Percentiles rank a stretch among this genome's conserved stretches.
Evolutionary conservation across 2,329 filamentous ascomycete species (phyloP).

Genomic region (Rachicladosporium sp.): DNA sequence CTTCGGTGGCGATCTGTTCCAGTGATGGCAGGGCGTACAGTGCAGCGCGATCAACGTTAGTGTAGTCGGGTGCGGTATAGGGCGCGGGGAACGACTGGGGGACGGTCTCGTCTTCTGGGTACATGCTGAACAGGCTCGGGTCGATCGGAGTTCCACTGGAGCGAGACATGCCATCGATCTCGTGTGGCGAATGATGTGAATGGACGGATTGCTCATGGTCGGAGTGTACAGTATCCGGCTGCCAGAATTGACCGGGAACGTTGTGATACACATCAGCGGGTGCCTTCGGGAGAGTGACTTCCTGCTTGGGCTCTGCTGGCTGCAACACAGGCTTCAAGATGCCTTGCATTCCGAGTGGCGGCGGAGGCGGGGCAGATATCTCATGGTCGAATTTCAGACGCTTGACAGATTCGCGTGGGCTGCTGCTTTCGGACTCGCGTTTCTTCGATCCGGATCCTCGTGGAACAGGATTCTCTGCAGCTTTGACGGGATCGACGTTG

Average conservation of each 20-base stretch:
- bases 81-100: constrained; percentile 2
- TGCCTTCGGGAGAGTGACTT: constrained; percentile 1
- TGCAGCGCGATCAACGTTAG: constrained; percentile 10
- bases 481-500: constrained; percentile 51
- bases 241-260: constrained; percentile 5
- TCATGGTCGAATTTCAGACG: constrained; percentile 10
- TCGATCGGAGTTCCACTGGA: constrained; percentile 11
- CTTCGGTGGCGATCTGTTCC: constrained; percentile 25
- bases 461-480: constrained; percentile 48
- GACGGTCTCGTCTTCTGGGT: constrained; percentile 9
- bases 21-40: constrained; percentile 19
- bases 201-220: constrained; percentile 4
- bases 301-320: constrained; percentile 1
- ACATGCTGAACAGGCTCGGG: constrained; percentile 14
- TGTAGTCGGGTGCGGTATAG: constrained; percentile 10
- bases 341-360: constrained; percentile 7
- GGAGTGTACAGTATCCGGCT: constrained; percentile 4
- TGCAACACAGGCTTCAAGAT: constrained; percentile 4
- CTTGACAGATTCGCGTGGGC: constrained; percentile 15
- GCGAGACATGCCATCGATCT: neutral
- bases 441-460: constrained; percentile 46
- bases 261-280: constrained; percentile 7
- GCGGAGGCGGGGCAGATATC: constrained; percentile 3
- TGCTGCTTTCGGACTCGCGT: constrained; percentile 29
- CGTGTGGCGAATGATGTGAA: constrained; percentile 4